Conservation (phyloP, 2,329 filamentous ascomycete genomes). For the Colletotrichum sp. region DNA sequence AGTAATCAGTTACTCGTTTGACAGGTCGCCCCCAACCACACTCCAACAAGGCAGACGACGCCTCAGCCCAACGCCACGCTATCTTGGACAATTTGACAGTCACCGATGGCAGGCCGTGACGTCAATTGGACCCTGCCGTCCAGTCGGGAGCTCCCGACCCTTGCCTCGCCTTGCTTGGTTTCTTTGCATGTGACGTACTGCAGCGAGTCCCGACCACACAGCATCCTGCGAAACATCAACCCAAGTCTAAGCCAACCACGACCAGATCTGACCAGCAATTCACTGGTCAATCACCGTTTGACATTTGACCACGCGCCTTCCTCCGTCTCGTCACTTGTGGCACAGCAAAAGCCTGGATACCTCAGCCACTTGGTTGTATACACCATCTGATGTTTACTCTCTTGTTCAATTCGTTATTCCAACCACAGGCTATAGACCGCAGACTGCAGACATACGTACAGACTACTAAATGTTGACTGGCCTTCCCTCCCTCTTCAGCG, state of each 20-base stretch:
- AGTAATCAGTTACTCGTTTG: neutral
- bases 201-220: neutral
- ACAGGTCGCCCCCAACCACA: neutral
- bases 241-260: neutral
- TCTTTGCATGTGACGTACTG: conserved; percentile 17
- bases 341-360: neutral
- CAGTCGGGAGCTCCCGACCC: conserved; percentile 21
- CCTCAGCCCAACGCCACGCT: neutral
- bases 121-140: conserved; percentile 10
- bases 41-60: neutral
- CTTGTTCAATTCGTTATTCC: neutral
- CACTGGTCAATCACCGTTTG: neutral
- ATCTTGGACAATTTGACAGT: neutral
- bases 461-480: neutral
- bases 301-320: neutral
- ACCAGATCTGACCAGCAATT: neutral
- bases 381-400: neutral
- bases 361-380: neutral
- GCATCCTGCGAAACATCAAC: too few species aligned
- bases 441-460: neutral
- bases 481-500: conserved; percentile 60
- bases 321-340: neutral
- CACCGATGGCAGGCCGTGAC: neutral
- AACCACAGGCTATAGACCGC: neutral
- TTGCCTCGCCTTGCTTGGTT: neutral